These are phyloP conservation scores for Collybia sp. DNA, from an alignment of 768 basidiomycete species.

Conservation along the genomic window DNA sequence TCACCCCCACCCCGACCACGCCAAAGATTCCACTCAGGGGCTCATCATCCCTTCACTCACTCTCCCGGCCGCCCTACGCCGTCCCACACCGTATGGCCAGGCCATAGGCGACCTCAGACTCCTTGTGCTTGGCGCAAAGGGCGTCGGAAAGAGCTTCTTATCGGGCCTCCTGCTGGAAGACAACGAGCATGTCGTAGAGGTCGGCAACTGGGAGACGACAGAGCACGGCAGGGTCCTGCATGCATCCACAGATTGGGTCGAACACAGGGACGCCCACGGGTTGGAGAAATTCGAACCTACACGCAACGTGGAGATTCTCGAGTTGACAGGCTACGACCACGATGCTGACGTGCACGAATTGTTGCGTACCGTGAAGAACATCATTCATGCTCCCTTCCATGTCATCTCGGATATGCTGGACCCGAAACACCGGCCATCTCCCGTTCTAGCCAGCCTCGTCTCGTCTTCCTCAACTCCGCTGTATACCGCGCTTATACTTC, in stretches of 20 bases:
- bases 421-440: slow-evolving; percentile 46
- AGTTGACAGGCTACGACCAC: slow-evolving; percentile 40
- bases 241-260: slow-evolving; percentile 72
- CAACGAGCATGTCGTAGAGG: slow-evolving; percentile 66
- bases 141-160: slow-evolving; percentile 39
- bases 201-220: slow-evolving; percentile 51
- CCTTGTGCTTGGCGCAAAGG: slow-evolving; percentile 45
- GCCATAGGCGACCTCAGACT: slow-evolving; percentile 59
- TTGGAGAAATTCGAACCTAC: slow-evolving; percentile 62
- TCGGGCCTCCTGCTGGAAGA: slow-evolving; percentile 50
- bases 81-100: slow-evolving; percentile 65
- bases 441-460: slow-evolving; percentile 45
- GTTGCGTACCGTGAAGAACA: slow-evolving; percentile 25
- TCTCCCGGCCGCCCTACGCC: slow-evolving; percentile 55
- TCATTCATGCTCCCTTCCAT: slow-evolving; percentile 55
- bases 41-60: slow-evolving; percentile 69
- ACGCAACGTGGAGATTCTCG: slow-evolving; percentile 59
- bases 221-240: slow-evolving; percentile 38
- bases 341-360: slow-evolving; percentile 39
- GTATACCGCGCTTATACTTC: slow-evolving; percentile 55
- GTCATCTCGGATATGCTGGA: slow-evolving; percentile 49
- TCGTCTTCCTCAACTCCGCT: slow-evolving; percentile 55
- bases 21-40: slow-evolving; percentile 38
- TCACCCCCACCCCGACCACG: too few relatives aligned
- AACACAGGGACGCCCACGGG: slow-evolving; percentile 60